phyloP scores from a whole-genome alignment of 1,139 yeast species.

The Hansenula sp. region DNA sequence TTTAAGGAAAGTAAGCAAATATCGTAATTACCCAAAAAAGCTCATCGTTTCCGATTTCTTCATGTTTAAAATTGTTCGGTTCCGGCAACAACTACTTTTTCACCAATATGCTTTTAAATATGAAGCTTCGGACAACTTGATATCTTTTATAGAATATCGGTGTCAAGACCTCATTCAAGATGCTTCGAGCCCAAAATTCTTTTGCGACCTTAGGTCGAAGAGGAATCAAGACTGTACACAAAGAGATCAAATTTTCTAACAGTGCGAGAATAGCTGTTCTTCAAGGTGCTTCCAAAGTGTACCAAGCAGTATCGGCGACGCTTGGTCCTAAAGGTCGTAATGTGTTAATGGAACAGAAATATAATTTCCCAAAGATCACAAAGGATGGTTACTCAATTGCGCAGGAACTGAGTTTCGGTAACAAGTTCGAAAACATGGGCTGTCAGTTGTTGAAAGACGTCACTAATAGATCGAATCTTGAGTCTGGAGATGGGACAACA shows the following conservation, averaged over 20 bases:
- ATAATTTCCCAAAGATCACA: slow-evolving; percentile 23
- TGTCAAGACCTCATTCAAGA: background rate
- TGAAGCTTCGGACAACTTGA: no score
- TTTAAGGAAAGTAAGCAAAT: no score
- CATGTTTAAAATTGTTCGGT: background rate
- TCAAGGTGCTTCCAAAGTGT: slow-evolving; percentile 21
- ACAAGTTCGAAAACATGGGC: slow-evolving; percentile 21
- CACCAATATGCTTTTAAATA: background rate
- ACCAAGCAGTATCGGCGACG: slow-evolving; percentile 22
- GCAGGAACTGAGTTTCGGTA: slow-evolving; percentile 14
- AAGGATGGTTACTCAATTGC: slow-evolving; percentile 25
- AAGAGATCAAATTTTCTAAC: slow-evolving; percentile 20
- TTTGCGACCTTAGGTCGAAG: background rate
- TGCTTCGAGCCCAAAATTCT: background rate
- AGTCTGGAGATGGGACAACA: slow-evolving; percentile 26
- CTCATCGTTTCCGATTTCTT: no score
- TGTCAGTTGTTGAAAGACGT: slow-evolving; percentile 21
- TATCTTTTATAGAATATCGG: no score
- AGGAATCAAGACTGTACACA: slow-evolving; percentile 19
- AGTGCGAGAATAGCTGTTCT: slow-evolving; percentile 20
- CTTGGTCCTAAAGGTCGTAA: slow-evolving; percentile 24
- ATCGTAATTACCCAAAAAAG: no score
- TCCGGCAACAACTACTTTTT: background rate
- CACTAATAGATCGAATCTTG: slow-evolving; percentile 19
- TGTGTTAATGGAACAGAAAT: slow-evolving; percentile 22